A percentile compares a stretch with the other conserved stretches of the same genome.
phyloP scores from a whole-genome alignment of 306 rosid species.

The Castanopsis chinensis region DNA sequence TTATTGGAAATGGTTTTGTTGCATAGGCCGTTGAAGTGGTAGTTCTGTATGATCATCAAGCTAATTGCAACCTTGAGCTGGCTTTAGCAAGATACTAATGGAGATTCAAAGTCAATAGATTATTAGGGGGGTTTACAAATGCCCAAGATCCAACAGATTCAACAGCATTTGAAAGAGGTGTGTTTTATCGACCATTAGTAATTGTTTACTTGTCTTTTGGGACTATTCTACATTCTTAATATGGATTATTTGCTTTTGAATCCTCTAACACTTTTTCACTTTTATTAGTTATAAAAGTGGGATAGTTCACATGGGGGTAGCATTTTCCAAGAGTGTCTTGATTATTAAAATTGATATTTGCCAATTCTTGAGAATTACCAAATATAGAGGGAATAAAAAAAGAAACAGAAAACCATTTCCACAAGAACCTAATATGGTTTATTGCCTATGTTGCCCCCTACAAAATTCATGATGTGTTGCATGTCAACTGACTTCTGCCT shows the following conservation, averaged over 20 bases:
- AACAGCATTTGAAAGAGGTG: constrained; percentile 73
- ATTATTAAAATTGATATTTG: neutral
- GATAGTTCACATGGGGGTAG: neutral
- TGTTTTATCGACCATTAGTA: constrained; percentile 3
- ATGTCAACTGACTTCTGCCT: neutral
- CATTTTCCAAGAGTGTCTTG: neutral
- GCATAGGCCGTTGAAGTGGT: constrained; percentile 64
- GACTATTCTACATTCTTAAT: neutral
- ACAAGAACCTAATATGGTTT: no score
- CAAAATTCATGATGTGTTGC: neutral
- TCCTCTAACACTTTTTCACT: neutral
- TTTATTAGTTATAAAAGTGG: neutral
- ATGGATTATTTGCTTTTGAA: neutral
- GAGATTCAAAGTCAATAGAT: constrained; percentile 52
- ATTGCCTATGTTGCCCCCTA: neutral
- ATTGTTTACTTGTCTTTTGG: neutral
- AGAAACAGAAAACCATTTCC: neutral
- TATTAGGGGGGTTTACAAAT: constrained; percentile 49
- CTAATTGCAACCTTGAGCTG: constrained; percentile 52
- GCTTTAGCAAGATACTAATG: constrained; percentile 59
- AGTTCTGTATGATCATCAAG: constrained; percentile 50
- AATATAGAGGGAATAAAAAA: neutral
- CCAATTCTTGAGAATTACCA: neutral
- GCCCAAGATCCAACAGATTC: constrained; percentile 60
- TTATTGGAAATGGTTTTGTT: constrained; percentile 20